Conservation (phyloP, 139 green algal species). For the Pedinophyceae sp. region DNA sequence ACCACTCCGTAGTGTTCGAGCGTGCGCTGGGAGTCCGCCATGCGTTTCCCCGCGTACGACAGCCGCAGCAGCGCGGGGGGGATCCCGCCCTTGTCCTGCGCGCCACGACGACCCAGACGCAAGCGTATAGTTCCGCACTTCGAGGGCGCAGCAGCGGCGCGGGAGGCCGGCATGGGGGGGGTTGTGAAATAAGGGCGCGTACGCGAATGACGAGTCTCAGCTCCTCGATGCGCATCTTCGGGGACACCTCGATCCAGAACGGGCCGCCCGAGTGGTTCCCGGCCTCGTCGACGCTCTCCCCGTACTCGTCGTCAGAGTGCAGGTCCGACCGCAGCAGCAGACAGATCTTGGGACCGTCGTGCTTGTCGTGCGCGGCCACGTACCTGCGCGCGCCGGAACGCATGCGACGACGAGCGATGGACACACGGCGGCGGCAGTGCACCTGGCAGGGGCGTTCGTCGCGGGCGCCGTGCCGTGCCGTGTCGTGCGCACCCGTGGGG, state of each 20-base stretch:
- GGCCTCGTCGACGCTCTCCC: constrained; percentile 19
- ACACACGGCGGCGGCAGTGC: no score
- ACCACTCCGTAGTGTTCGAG: constrained; percentile 49
- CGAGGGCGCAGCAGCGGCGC: neutral
- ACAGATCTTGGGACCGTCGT: neutral
- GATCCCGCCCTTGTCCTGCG: constrained; percentile 56
- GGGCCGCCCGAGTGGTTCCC: constrained; percentile 56
- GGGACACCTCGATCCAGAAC: constrained; percentile 48
- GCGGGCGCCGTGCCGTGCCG: no score
- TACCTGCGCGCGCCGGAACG: no score
- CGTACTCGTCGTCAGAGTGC: constrained; percentile 67
- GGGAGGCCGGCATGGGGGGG: no score
- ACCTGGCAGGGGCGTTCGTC: no score
- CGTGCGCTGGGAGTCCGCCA: constrained; percentile 76
- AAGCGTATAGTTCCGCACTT: neutral
- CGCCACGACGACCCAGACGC: neutral
- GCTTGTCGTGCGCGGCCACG: neutral
- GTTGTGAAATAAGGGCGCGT: neutral
- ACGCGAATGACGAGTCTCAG: constrained; percentile 54
- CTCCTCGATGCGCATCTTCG: constrained; percentile 64
- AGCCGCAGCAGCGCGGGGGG: constrained; percentile 61
- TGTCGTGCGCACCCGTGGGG: no score
- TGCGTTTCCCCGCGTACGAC: constrained; percentile 54
- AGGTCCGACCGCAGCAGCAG: constrained; percentile 10
- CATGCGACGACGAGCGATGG: no score